Conservation (phyloP, 2,329 filamentous ascomycete species). For the Tothia fuscella region DNA sequence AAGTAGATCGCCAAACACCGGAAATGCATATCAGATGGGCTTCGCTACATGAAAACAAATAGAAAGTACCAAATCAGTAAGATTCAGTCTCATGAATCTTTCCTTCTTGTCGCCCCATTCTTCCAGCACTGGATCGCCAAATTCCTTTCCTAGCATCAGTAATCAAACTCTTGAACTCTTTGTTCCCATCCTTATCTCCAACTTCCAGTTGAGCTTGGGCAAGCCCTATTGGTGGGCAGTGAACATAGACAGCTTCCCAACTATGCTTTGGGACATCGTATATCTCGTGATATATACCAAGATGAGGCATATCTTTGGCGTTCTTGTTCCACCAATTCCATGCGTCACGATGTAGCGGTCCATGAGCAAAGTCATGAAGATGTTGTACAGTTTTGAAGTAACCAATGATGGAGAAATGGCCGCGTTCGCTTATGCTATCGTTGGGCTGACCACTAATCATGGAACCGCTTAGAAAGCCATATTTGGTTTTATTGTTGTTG, state of each 20-base stretch:
- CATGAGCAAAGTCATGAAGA: constrained; percentile 42
- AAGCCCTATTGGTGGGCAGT: constrained; percentile 25
- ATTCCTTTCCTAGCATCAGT: constrained; percentile 5
- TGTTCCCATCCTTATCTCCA: constrained; percentile 1
- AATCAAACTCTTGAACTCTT: no score
- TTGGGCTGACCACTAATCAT: constrained; percentile 22
- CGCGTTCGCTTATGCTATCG: no score
- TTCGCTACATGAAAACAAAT: no score
- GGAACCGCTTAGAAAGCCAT: constrained; percentile 34
- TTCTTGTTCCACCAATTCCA: constrained; percentile 39
- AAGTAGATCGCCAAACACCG: no score
- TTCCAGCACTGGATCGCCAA: constrained; percentile 8
- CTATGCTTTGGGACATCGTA: constrained; percentile 33
- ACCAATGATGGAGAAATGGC: constrained; percentile 28
- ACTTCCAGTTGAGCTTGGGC: constrained; percentile 13
- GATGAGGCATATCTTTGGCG: constrained; percentile 24
- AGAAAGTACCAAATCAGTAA: no score
- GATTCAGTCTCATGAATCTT: neutral
- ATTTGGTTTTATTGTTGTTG: constrained; percentile 27
- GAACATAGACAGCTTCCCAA: constrained; percentile 42
- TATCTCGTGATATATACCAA: constrained; percentile 45
- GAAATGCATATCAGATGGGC: no score
- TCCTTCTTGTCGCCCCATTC: constrained; percentile 1
- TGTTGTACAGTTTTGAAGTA: constrained; percentile 41
- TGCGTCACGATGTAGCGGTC: constrained; percentile 33